phyloP scores from a whole-genome alignment of 768 basidiomycete genomes.

The Phanerochaete sordida region DNA sequence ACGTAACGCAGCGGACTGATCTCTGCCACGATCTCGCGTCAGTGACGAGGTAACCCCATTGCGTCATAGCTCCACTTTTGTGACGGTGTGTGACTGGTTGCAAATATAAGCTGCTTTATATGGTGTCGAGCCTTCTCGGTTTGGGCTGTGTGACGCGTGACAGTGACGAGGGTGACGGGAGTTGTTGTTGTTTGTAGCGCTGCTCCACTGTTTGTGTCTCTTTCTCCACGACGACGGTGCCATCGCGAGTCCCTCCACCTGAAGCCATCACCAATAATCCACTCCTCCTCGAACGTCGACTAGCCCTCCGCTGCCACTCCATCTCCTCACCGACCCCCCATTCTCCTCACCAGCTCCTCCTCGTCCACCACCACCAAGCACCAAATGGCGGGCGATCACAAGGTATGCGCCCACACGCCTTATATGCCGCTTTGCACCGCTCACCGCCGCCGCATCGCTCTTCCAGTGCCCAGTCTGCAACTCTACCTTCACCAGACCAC shows the following conservation, averaged over 20 bases:
- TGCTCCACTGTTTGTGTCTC: constrained; percentile 4
- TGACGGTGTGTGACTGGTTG: not conserved
- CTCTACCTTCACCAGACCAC: constrained; percentile 84
- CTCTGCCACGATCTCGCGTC: constrained; percentile 47
- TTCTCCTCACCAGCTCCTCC: not conserved
- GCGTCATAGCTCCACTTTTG: constrained; percentile 13
- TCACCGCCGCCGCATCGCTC: constrained; percentile 4
- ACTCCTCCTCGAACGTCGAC: not conserved
- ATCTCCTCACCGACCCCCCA: constrained; percentile 3
- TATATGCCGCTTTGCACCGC: constrained; percentile 4
- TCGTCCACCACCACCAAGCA: constrained; percentile 13
- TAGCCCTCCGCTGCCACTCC: not conserved
- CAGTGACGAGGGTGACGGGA: not conserved
- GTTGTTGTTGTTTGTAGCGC: constrained; percentile 1
- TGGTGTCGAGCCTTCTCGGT: not conserved
- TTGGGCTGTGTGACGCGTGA: not conserved
- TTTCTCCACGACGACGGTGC: constrained; percentile 2
- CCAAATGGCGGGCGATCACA: constrained; percentile 30
- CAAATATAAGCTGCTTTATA: not conserved
- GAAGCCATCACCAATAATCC: not conserved
- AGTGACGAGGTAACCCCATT: constrained; percentile 9
- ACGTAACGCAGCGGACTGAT: constrained; percentile 49
- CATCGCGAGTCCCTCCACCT: not conserved
- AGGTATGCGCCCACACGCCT: constrained; percentile 17
- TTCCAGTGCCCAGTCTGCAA: constrained; percentile 75